phyloP scores from a whole-genome alignment of 345 rosid species.

The Balakata baccata region DNA sequence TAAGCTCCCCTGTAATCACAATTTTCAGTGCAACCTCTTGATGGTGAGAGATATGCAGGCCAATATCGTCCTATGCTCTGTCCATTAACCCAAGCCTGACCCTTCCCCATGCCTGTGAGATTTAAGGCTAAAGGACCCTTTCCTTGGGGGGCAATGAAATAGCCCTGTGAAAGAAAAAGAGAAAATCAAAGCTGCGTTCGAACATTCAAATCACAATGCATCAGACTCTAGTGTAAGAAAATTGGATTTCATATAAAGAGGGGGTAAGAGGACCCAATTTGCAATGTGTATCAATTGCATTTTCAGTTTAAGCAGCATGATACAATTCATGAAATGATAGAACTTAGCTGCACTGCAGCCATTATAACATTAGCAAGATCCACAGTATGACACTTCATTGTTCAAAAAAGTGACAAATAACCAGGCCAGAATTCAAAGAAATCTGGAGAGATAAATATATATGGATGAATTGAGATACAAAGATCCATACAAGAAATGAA shows the following conservation, averaged over 20 bases:
- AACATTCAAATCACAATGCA: neutral
- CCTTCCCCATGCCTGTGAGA: slow-evolving; percentile 64
- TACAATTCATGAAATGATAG: too few relatives aligned
- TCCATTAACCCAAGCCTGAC: slow-evolving; percentile 69
- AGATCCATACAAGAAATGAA: neutral
- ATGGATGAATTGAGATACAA: neutral
- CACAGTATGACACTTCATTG: too few relatives aligned
- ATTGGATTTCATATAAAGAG: too few relatives aligned
- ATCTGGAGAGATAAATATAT: too few relatives aligned
- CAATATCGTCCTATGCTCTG: slow-evolving; percentile 59
- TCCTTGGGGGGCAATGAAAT: slow-evolving; percentile 45
- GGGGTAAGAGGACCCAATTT: too few relatives aligned
- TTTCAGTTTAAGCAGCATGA: too few relatives aligned
- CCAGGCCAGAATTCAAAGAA: too few relatives aligned
- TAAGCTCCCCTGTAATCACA: slow-evolving; percentile 60
- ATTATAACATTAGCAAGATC: too few relatives aligned
- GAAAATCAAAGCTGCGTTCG: neutral
- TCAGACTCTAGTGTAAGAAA: neutral
- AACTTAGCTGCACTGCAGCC: too few relatives aligned
- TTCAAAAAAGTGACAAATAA: too few relatives aligned
- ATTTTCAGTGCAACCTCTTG: slow-evolving; percentile 39
- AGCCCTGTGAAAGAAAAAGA: slow-evolving; percentile 24
- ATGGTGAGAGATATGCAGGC: slow-evolving; percentile 49
- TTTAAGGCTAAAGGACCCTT: slow-evolving; percentile 50
- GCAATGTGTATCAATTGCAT: too few relatives aligned